Conservation (phyloP, 768 basidiomycete species). For the Rhizopogon vinicolor region DNA sequence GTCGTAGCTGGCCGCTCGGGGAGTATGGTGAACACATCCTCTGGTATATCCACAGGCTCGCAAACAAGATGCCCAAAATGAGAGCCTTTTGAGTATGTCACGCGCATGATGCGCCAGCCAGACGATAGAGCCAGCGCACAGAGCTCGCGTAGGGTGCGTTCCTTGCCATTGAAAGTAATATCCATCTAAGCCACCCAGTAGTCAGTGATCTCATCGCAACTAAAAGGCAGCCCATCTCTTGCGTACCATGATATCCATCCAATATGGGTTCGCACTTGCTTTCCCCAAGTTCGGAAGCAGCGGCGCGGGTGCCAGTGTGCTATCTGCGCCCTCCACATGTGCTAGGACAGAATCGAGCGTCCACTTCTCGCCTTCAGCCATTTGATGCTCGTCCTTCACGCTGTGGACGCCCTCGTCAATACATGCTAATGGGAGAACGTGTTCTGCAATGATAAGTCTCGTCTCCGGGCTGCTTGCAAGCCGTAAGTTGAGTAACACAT, state of each 20-base stretch:
- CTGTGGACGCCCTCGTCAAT: conserved; percentile 35
- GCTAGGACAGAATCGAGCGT: conserved; percentile 27
- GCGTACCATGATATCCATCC: conserved; percentile 63
- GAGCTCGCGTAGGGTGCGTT: conserved; percentile 64
- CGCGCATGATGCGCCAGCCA: conserved; percentile 58
- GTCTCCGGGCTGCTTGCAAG: conserved; percentile 38
- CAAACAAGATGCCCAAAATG: conserved; percentile 72
- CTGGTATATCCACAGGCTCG: conserved; percentile 52
- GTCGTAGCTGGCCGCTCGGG: not conserved
- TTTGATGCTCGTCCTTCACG: conserved; percentile 8
- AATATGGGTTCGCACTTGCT: conserved; percentile 62
- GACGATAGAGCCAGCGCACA: conserved; percentile 47
- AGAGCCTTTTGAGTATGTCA: conserved; percentile 54
- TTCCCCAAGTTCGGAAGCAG: conserved; percentile 73
- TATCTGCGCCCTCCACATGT: conserved; percentile 48
- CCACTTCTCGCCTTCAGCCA: conserved; percentile 17
- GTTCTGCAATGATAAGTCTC: conserved; percentile 66
- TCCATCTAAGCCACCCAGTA: conserved; percentile 48
- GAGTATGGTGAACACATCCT: conserved; percentile 18
- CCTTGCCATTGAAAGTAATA: conserved; percentile 61
- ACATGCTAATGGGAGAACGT: conserved; percentile 66
- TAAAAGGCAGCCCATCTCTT: not conserved
- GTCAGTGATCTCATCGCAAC: not conserved
- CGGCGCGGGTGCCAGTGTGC: conserved; percentile 51
- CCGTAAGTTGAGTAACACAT: conserved; percentile 42